Evolutionary conservation across 1,139 yeast genomes (phyloP).

Genomic region (Hyphopichia buzzinii): DNA sequence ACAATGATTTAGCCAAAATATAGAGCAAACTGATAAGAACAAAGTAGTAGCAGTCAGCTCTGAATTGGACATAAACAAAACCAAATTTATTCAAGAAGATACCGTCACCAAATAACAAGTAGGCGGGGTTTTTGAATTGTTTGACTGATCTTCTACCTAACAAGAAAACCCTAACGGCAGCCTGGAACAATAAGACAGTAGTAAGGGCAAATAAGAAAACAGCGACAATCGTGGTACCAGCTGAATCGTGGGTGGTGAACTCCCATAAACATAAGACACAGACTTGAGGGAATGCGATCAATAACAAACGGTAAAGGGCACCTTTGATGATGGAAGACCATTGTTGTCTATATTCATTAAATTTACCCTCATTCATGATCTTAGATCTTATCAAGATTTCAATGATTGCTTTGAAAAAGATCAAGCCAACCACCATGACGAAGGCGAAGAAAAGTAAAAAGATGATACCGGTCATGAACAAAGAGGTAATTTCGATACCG

Average conservation of each 20-base stretch:
- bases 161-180: constrained; percentile 65
- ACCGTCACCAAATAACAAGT: constrained; percentile 81
- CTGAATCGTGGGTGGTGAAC: constrained; percentile 76
- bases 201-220: constrained; percentile 60
- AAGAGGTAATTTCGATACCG: constrained; percentile 76
- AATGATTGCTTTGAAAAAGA: constrained; percentile 69
- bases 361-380: constrained; percentile 61
- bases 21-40: constrained; percentile 63
- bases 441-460: constrained; percentile 80
- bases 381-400: constrained; percentile 68
- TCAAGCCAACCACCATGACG: constrained; percentile 61
- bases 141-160: constrained; percentile 71
- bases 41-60: constrained; percentile 87
- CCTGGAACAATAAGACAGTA: constrained; percentile 63
- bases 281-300: constrained; percentile 84
- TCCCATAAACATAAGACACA: constrained; percentile 87
- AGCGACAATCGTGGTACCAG: constrained; percentile 80
- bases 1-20: constrained; percentile 69
- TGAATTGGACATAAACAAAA: constrained; percentile 84
- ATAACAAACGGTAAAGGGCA: constrained; percentile 74
- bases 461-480: constrained; percentile 83
- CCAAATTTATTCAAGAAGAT: constrained; percentile 85
- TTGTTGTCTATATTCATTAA: constrained; percentile 74
- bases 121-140: constrained; percentile 88
- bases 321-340: constrained; percentile 86